Percentiles rank a stretch among this genome's conserved stretches.
These are phyloP conservation scores for Rhipidocladum racemiflorum DNA, from an alignment of 176 grass and related monocot species.

Conservation along the genomic window DNA sequence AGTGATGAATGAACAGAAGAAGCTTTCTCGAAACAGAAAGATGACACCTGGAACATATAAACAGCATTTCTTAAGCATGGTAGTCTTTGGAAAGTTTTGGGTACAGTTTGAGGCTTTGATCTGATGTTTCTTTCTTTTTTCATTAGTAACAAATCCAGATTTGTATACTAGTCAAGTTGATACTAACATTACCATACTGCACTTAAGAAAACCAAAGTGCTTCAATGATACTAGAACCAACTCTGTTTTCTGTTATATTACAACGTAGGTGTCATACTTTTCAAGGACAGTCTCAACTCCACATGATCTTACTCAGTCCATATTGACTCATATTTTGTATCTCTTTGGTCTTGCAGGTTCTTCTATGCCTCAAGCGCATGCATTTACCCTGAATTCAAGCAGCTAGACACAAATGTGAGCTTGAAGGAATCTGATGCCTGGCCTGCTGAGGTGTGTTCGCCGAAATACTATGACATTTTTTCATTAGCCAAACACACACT, in stretches of 20 bases:
- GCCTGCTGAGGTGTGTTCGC: slow-evolving; percentile 73
- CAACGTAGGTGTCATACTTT: background rate
- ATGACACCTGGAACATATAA: background rate
- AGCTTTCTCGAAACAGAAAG: background rate
- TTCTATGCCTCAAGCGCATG: slow-evolving; percentile 89
- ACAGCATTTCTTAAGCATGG: background rate
- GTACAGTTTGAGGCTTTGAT: background rate
- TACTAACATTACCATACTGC: background rate
- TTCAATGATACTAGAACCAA: background rate
- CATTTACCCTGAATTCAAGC: slow-evolving; percentile 92
- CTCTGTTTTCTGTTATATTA: background rate
- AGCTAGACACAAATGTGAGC: slow-evolving; percentile 88
- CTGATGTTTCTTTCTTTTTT: background rate
- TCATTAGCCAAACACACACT: background rate
- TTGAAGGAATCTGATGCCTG: slow-evolving; percentile 89
- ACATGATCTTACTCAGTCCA: background rate
- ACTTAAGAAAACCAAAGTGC: background rate
- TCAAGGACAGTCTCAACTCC: background rate
- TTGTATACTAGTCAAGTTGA: background rate
- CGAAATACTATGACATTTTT: background rate
- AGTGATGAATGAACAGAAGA: background rate
- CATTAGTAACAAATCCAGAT: background rate
- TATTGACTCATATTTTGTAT: slow-evolving; percentile 1
- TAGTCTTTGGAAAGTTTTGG: background rate
- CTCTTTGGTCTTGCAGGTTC: slow-evolving; percentile 44